Evolutionary conservation across 1,139 yeast genomes (phyloP).

Genomic region (Lodderomyces elongisporus): DNA sequence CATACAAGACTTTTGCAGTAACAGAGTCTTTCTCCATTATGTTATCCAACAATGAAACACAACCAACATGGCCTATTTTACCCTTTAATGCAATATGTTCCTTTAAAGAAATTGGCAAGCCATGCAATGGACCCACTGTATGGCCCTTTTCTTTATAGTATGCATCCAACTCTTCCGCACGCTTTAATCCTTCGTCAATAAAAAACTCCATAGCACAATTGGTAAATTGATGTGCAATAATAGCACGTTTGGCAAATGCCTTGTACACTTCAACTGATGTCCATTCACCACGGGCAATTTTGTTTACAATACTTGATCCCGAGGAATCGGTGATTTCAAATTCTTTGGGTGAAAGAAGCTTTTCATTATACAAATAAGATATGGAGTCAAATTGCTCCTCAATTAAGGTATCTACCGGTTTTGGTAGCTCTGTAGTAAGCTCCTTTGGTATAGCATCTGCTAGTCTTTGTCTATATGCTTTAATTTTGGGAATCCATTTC

Average conservation of each 20-base stretch:
- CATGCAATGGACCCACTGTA: constrained; percentile 31
- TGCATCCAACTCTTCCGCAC: constrained; percentile 26
- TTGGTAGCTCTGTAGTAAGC: constrained; percentile 37
- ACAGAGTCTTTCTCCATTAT: constrained; percentile 33
- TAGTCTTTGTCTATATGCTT: constrained; percentile 42
- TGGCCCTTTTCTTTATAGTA: constrained; percentile 20
- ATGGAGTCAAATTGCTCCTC: constrained; percentile 41
- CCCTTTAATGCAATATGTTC: constrained; percentile 56
- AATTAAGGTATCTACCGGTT: constrained; percentile 34
- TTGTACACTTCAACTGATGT: constrained; percentile 43
- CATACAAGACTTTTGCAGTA: constrained; percentile 21
- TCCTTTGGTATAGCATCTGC: constrained; percentile 37
- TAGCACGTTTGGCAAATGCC: constrained; percentile 49
- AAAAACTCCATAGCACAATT: constrained; percentile 33
- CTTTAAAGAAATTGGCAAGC: constrained; percentile 41
- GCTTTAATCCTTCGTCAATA: constrained; percentile 27
- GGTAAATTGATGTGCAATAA: constrained; percentile 43
- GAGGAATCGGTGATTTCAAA: constrained; percentile 44
- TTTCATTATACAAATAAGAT: constrained; percentile 36
- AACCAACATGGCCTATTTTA: constrained; percentile 56
- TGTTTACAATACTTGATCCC: constrained; percentile 30
- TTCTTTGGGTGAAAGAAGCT: constrained; percentile 40
- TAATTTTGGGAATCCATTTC: constrained; percentile 45
- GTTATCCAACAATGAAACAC: constrained; percentile 50
- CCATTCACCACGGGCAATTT: constrained; percentile 30